Conservation (phyloP, 176 grass and related monocot genomes). For the Aechmea fasciata region DNA sequence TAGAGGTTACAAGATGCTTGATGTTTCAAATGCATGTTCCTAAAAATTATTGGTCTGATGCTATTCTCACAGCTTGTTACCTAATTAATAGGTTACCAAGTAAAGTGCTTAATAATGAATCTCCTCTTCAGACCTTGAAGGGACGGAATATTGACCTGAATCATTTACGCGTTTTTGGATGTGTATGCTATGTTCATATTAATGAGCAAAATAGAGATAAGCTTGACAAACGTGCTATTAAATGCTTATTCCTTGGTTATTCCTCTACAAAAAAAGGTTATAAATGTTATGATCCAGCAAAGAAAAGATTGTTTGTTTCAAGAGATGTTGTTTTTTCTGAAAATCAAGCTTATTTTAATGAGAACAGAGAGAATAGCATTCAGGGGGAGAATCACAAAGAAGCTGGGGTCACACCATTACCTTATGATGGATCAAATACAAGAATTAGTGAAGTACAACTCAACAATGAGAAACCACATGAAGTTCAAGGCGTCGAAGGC, state of each 20-base stretch:
- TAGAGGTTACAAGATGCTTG: neutral
- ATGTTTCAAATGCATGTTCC: conserved; percentile 2
- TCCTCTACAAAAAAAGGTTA: neutral
- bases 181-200: conserved; percentile 4
- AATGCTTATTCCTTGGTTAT: conserved; percentile 5
- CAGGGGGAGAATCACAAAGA: too few relatives aligned
- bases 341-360: neutral
- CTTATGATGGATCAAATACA: too few relatives aligned
- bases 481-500: too few relatives aligned
- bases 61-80: neutral
- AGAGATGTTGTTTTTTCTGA: conserved; percentile 6
- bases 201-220: neutral
- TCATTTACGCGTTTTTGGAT: conserved; percentile 1
- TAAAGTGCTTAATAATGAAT: neutral
- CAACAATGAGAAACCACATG: too few relatives aligned
- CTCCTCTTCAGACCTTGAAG: neutral
- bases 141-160: neutral
- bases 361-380: neutral
- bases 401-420: too few relatives aligned
- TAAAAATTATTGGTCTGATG: neutral
- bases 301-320: conserved; percentile 1
- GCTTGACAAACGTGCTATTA: neutral
- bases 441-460: too few relatives aligned
- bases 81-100: conserved; percentile 7
- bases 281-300: conserved; percentile 3